Evolutionary conservation across 2,329 filamentous ascomycete species (phyloP).

Genomic region (Pseudogymnoascus destructans): DNA sequence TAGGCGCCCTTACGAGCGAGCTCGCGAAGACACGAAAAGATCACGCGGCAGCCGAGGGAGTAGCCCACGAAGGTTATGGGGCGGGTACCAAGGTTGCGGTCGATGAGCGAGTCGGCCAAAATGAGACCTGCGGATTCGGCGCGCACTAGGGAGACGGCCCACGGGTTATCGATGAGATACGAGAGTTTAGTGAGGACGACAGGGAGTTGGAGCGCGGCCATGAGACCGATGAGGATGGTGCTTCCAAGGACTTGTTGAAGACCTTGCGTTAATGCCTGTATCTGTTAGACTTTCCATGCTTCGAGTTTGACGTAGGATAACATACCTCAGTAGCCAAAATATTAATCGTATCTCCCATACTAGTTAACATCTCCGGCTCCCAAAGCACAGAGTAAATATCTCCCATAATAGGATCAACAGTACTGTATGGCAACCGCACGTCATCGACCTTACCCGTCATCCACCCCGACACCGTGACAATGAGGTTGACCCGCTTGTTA

Average conservation of each 20-base stretch:
- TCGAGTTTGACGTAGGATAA: background rate
- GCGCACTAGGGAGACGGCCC: slow-evolving; percentile 89
- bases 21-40: slow-evolving; percentile 82
- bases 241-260: slow-evolving; percentile 88
- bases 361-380: slow-evolving; percentile 96
- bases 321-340: slow-evolving; percentile 90
- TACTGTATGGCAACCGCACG: slow-evolving; percentile 88
- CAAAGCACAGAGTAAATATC: slow-evolving; percentile 94
- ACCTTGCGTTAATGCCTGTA: slow-evolving; percentile 80
- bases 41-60: slow-evolving; percentile 81
- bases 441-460: slow-evolving; percentile 98
- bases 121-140: slow-evolving; percentile 83
- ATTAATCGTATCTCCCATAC: slow-evolving; percentile 97
- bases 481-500: slow-evolving; percentile 92
- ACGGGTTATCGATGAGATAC: slow-evolving; percentile 96
- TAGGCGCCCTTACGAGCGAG: slow-evolving; percentile 71
- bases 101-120: slow-evolving; percentile 83
- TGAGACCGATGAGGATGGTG: slow-evolving; percentile 75
- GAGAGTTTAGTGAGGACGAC: slow-evolving; percentile 85
- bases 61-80: slow-evolving; percentile 92
- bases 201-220: slow-evolving; percentile 87
- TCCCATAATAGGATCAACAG: slow-evolving; percentile 93
- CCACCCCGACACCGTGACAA: slow-evolving; percentile 92
- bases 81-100: slow-evolving; percentile 78
- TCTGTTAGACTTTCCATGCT: slow-evolving; percentile 23